Evolutionary conservation across 306 rosid genomes (phyloP).

Genomic region (Dalbergia cultrata): DNA sequence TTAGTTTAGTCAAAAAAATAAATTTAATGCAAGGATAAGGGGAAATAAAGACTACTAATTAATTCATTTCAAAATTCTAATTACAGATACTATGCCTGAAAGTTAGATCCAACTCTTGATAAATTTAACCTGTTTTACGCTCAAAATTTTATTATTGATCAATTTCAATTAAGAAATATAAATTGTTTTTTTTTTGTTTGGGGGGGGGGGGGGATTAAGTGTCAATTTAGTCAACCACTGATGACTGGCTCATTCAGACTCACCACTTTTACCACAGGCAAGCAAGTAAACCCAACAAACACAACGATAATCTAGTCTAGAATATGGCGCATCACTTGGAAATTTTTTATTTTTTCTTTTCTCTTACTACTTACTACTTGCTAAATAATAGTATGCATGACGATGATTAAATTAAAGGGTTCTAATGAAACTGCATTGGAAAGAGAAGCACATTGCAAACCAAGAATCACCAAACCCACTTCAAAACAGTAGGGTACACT

Average conservation of each 20-base stretch:
- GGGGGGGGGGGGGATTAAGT: background rate
- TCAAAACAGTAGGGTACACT: too few relatives aligned
- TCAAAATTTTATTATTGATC: background rate
- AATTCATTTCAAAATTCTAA: background rate
- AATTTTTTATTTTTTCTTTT: too few relatives aligned
- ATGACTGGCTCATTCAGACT: background rate
- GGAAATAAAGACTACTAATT: too few relatives aligned
- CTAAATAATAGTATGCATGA: too few relatives aligned
- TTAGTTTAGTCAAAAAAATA: background rate
- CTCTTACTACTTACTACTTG: too few relatives aligned
- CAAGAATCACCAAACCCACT: too few relatives aligned
- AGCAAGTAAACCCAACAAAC: background rate
- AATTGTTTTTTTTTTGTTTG: too few relatives aligned
- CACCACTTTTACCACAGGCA: background rate
- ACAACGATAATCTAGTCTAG: background rate
- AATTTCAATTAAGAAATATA: background rate
- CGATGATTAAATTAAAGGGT: too few relatives aligned
- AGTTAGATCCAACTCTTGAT: background rate
- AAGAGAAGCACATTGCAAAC: background rate
- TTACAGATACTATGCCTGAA: background rate
- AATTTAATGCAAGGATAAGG: background rate
- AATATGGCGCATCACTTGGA: too few relatives aligned
- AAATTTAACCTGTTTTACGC: background rate
- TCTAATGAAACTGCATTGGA: background rate
- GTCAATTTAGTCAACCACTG: background rate